Conservation (phyloP, 2,329 filamentous ascomycete species). For the Calonectria henricotiae region DNA sequence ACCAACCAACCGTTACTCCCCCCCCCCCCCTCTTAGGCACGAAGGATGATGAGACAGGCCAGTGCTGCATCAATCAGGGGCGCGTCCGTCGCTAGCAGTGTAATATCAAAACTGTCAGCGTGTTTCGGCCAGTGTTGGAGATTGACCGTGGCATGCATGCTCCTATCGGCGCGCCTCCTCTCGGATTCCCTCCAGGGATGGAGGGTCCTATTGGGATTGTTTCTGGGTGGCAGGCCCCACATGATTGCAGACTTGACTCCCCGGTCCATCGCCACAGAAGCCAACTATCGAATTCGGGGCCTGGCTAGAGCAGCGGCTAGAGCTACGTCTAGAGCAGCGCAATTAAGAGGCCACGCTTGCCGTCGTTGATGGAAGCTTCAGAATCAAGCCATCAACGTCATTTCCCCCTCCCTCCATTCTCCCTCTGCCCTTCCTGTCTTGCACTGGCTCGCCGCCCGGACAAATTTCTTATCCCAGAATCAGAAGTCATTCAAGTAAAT, state of each 20-base stretch:
- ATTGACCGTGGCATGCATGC: slow-evolving; percentile 21
- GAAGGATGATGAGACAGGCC: slow-evolving; percentile 13
- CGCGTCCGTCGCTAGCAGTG: background rate
- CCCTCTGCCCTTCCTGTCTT: slow-evolving; percentile 6
- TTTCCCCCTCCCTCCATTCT: background rate
- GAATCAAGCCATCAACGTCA: background rate
- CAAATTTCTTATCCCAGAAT: background rate
- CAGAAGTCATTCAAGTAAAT: background rate
- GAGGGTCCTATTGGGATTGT: too few species aligned
- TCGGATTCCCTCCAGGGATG: slow-evolving; percentile 18
- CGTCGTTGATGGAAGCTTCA: background rate
- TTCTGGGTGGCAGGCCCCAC: slow-evolving; percentile 20
- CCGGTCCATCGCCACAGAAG: slow-evolving; percentile 31
- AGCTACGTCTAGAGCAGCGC: slow-evolving; percentile 44
- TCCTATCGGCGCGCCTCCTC: background rate
- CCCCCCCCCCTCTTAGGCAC: background rate
- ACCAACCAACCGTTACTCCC: background rate
- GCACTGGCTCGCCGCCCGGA: background rate
- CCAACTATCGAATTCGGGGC: slow-evolving; percentile 41
- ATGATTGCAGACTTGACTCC: slow-evolving; percentile 14
- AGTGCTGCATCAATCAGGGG: slow-evolving; percentile 32
- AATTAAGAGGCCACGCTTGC: slow-evolving; percentile 31
- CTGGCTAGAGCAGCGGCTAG: slow-evolving; percentile 38
- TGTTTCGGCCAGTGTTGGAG: slow-evolving; percentile 32
- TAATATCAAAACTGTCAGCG: slow-evolving; percentile 7